Base-by-base conservation (phyloP, 805 yeast species). In the Saturnispora hagleri region DNA sequence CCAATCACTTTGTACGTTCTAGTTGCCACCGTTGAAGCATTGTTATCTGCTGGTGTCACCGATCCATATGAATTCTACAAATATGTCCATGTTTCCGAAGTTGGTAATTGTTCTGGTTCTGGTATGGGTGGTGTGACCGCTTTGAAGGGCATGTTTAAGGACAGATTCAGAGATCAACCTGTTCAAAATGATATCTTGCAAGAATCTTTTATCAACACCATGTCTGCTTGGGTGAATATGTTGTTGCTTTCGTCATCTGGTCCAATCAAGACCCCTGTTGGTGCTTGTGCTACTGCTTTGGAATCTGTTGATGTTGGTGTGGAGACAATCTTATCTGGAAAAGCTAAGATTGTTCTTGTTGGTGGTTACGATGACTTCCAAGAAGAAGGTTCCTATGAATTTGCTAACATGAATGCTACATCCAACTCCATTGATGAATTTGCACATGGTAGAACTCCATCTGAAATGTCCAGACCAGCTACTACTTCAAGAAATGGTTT, bases 71-170 rank as follows among this genome's bases (percentile, higher is more conserved):
- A 93, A 75, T 89, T 95, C 79, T 93, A 93, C 79, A 84, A 91
- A 74, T 95, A 93, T 69, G 96, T 95, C 48, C 99, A 93, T 70
- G 95, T 93, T 53, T 89, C 98, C 46, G 98, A 93, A 73, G 89
- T 93, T 61, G 99, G 99, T 76, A 95, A 91, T 80, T 90, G 98
- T 79, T 86, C 96, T 47, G 99, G 99, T 76, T 89, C 97, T 52
- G 99, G 99, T 81, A 91, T 93, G 96, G 99, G 99, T 73, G 99
- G 99, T 84, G 95, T 91, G 63, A 69, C 86, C 61, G 99, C 99
- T 50, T 74, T 93, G 66, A 87, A 95, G 70, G 97, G 97, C 62
- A 93, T 93, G 98, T 93, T 89, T 78, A 89, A 80, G 72, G 96
- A 91, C 67, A 84, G 99, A 74, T 93, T 78, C 75, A 74, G 80